Evolutionary conservation across 805 yeast species (phyloP).

Genomic region (Wickerhamiella musiphila): DNA sequence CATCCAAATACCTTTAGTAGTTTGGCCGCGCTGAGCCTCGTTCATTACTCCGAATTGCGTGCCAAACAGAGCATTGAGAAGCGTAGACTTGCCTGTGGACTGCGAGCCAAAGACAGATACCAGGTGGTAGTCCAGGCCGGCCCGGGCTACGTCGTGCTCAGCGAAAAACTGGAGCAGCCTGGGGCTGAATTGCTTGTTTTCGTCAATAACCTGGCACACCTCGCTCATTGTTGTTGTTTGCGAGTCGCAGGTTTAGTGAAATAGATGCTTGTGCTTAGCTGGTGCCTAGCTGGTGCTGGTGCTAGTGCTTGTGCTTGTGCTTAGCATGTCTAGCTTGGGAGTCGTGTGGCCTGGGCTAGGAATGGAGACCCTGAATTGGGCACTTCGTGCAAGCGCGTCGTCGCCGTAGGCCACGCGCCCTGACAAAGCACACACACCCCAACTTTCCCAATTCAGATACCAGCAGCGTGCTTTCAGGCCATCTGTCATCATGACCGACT

Average conservation of each 20-base stretch:
- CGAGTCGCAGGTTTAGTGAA: neutral
- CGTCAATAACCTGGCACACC: constrained; percentile 39
- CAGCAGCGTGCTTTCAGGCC: no score
- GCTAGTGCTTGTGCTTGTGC: no score
- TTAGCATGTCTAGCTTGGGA: neutral
- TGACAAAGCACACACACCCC: no score
- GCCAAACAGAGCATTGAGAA: constrained; percentile 69
- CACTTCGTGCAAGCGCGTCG: no score
- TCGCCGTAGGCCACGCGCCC: no score
- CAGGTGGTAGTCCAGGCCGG: constrained; percentile 67
- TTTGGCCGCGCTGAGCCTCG: constrained; percentile 69
- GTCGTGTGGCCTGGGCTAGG: no score
- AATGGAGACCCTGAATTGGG: no score
- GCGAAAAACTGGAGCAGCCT: constrained; percentile 21
- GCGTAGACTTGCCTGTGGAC: constrained; percentile 88
- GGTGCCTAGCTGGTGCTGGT: no score
- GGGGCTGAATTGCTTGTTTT: constrained; percentile 34
- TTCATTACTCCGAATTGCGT: constrained; percentile 90
- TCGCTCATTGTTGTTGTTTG: neutral
- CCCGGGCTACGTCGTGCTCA: constrained; percentile 9
- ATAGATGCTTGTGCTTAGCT: no score
- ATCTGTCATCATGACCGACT: constrained; percentile 5
- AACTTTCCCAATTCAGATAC: no score
- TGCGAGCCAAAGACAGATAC: constrained; percentile 96
- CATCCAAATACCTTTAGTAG: constrained; percentile 74